Base-by-base conservation (phyloP, 1,284 basidiomycete species). In the Sporisorium sorghi region DNA sequence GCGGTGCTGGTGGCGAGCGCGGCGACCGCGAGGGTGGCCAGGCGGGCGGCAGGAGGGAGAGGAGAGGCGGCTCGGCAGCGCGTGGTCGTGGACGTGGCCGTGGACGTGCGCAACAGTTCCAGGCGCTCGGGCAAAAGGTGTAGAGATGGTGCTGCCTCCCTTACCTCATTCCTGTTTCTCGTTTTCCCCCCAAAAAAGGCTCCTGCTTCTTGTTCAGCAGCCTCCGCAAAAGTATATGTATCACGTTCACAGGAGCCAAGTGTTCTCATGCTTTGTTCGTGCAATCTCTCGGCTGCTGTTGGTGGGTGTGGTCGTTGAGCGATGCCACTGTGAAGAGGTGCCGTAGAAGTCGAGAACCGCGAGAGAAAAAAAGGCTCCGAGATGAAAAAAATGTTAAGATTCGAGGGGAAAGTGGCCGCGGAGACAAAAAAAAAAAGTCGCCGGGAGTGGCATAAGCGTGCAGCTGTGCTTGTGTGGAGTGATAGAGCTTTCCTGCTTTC, bases 41-140 rank as follows among this genome's bases (percentile, higher is more conserved):
- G 50, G 57, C 66, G 5, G 73, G 76, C 24, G 60, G 72, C n/a
- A 63, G 79, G 48, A 59, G 78, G 47, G 78, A 76, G 60, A 71
- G 80, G 60, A 69, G 77, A 67, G 77, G 78, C 37, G 81, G 80
- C 3, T 72, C 73, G 15, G 59, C 73, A 21, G 72, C 76, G 26
- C 66, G 80, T 23, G 81, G 79, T 48, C 46, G 82, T 15, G 78
- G 82, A n/a, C 62, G 82, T 21, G 79, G 79, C 11, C 56, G 79
- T 33, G 80, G 80, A 12, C 54, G 80, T 42, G 77, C 70, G n/a
- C 80, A 78, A 61, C 80, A 82, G 60, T 70, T 77, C 55, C 78
- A 79, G 51, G 71, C 71, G 15, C 71, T 82, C 17, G 73, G 78
- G 32, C 80, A 80, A 57, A 79, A 80, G 66, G 77, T 76, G 35